A percentile compares a stretch with the other conserved stretches of the same genome.
Evolutionary conservation across 169 alveolate species (phyloP).

Genomic region (Ophryocystis elektroscirrha): DNA sequence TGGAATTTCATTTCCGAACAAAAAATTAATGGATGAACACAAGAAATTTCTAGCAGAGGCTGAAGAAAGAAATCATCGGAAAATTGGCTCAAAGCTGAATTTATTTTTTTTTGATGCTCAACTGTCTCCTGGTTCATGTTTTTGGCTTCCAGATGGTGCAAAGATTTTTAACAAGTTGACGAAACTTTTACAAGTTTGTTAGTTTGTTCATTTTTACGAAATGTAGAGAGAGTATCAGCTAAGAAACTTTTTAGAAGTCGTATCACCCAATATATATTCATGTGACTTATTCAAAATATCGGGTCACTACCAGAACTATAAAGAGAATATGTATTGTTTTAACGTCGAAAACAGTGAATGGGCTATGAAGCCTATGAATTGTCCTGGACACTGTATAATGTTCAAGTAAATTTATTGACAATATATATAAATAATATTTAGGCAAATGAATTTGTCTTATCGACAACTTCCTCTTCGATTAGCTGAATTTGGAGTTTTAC

Average conservation of each 20-base stretch:
- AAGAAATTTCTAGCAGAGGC: constrained; percentile 77
- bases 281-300: constrained; percentile 65
- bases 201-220: no score
- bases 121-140: constrained; percentile 40
- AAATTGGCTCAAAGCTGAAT: constrained; percentile 65
- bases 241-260: constrained; percentile 51
- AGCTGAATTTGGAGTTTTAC: constrained; percentile 97
- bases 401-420: no score
- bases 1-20: constrained; percentile 89
- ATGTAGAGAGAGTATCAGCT: constrained; percentile 59
- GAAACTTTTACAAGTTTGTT: no score
- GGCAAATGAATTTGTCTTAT: constrained; percentile 63
- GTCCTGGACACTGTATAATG: constrained; percentile 82
- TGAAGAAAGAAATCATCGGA: constrained; percentile 90
- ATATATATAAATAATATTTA: no score
- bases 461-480: constrained; percentile 87
- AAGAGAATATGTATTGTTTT: constrained; percentile 51
- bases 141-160: constrained; percentile 76
- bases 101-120: constrained; percentile 78
- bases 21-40: constrained; percentile 71
- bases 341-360: constrained; percentile 78
- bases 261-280: constrained; percentile 81
- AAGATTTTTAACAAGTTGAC: constrained; percentile 75
- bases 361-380: constrained; percentile 99
- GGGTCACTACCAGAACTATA: constrained; percentile 93